Conservation (phyloP, 2,329 filamentous ascomycete genomes). For the Myotisia sp. region DNA sequence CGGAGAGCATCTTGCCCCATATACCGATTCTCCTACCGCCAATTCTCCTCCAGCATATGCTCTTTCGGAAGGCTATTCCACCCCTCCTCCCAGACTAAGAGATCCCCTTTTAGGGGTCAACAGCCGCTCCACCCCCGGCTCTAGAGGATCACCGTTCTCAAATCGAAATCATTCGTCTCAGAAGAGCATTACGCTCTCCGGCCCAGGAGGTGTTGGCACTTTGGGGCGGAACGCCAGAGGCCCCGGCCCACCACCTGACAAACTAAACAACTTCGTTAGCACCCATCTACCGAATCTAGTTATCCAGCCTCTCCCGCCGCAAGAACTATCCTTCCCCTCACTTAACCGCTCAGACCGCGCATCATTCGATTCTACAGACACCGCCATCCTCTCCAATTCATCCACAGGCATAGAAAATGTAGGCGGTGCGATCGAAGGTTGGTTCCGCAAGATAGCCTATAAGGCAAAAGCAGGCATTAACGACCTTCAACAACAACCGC, state of each 20-base stretch:
- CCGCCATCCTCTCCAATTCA: conserved; percentile 20
- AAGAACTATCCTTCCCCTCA: conserved; percentile 34
- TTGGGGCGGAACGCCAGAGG: conserved; percentile 43
- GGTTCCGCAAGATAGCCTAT: conserved; percentile 66
- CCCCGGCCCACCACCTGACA: conserved; percentile 65
- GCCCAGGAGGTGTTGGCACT: conserved; percentile 78
- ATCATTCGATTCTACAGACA: conserved; percentile 23
- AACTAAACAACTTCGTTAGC: conserved; percentile 68
- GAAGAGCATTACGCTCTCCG: conserved; percentile 50
- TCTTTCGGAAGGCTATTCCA: conserved; percentile 49
- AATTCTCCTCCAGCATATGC: conserved; percentile 32
- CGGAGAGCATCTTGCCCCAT: conserved; percentile 13
- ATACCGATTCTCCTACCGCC: conserved; percentile 1
- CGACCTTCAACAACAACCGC: conserved; percentile 23
- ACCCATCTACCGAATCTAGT: conserved; percentile 69
- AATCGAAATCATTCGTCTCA: conserved; percentile 32
- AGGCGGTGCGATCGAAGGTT: conserved; percentile 75
- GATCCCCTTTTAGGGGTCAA: conserved; percentile 16
- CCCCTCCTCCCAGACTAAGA: conserved; percentile 20
- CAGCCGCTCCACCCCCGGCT: conserved; percentile 18
- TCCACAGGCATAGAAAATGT: conserved; percentile 57
- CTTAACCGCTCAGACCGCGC: conserved; percentile 12
- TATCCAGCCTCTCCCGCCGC: conserved; percentile 50
- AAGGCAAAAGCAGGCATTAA: conserved; percentile 28
- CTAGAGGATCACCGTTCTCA: conserved; percentile 23